phyloP scores from a whole-genome alignment of 2,329 filamentous ascomycete genomes.

The Diaporthe australafricana region DNA sequence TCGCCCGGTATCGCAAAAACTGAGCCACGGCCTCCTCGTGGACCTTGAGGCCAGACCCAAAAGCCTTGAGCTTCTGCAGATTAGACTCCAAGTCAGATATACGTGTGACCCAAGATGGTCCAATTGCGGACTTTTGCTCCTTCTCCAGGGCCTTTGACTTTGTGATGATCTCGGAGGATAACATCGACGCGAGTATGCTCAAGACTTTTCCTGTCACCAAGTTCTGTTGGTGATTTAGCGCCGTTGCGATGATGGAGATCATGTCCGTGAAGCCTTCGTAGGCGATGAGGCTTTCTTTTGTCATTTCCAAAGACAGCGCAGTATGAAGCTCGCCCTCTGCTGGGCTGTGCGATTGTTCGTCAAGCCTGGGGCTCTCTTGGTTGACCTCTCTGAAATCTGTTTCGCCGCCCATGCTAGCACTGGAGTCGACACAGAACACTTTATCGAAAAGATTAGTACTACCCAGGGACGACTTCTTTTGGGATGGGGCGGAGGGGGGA shows the following conservation, averaged over 20 bases:
- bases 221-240: not conserved
- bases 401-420: not conserved
- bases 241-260: not conserved
- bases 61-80: not conserved
- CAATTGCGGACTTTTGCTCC: not conserved
- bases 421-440: slow-evolving; percentile 27
- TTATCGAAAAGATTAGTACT: not conserved
- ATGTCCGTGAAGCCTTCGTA: slow-evolving; percentile 3
- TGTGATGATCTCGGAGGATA: not conserved
- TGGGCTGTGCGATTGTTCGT: not conserved
- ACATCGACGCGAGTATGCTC: not conserved
- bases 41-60: not conserved
- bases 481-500: not conserved
- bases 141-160: not conserved
- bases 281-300: not conserved
- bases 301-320: not conserved
- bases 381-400: slow-evolving; percentile 15
- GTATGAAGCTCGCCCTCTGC: not conserved
- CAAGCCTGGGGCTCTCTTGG: not conserved
- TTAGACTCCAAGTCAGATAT: slow-evolving; percentile 1
- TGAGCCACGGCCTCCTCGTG: not conserved
- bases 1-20: slow-evolving; percentile 5
- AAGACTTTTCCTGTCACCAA: not conserved
- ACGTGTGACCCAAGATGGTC: not conserved
- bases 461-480: not conserved